Percentiles rank a stretch among this genome's conserved stretches.
These are phyloP conservation scores for Scutellaria baicalensis DNA, from an alignment of 257 asterid genomes.

Conservation along the genomic window DNA sequence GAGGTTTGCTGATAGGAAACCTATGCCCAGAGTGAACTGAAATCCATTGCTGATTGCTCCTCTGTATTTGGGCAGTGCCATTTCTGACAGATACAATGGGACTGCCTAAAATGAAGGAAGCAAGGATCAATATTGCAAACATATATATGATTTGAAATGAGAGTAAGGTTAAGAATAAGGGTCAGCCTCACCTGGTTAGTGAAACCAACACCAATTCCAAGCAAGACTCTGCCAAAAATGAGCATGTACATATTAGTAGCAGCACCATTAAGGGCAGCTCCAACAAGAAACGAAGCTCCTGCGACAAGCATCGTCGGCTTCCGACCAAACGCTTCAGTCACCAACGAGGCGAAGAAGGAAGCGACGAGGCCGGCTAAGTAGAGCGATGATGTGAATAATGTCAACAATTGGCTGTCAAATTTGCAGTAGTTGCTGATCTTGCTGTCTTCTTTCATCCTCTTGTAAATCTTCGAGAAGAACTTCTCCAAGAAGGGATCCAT, in stretches of 20 bases:
- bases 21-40: constrained; percentile 34
- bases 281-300: constrained; percentile 33
- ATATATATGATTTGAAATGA: too few relatives aligned
- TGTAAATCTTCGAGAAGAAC: constrained; percentile 34
- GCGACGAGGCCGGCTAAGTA: constrained; percentile 42
- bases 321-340: constrained; percentile 37
- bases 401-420: constrained; percentile 34
- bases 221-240: constrained; percentile 34
- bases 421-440: constrained; percentile 35
- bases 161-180: neutral
- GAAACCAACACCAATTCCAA: constrained; percentile 55
- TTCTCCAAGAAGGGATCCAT: constrained; percentile 42
- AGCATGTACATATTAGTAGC: constrained; percentile 39
- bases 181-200: constrained; percentile 63
- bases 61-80: constrained; percentile 46
- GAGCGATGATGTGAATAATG: constrained; percentile 44
- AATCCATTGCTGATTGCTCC: constrained; percentile 54
- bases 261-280: constrained; percentile 42
- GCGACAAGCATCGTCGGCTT: constrained; percentile 29
- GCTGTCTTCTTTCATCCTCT: constrained; percentile 22
- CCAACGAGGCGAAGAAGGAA: constrained; percentile 32
- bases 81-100: constrained; percentile 62
- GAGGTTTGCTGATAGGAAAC: constrained; percentile 37
- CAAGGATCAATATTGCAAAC: too few relatives aligned
- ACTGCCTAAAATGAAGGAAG: constrained; percentile 12